Evolutionary conservation across 169 alveolate genomes (phyloP).

Genomic region (Perkinsus olseni): DNA sequence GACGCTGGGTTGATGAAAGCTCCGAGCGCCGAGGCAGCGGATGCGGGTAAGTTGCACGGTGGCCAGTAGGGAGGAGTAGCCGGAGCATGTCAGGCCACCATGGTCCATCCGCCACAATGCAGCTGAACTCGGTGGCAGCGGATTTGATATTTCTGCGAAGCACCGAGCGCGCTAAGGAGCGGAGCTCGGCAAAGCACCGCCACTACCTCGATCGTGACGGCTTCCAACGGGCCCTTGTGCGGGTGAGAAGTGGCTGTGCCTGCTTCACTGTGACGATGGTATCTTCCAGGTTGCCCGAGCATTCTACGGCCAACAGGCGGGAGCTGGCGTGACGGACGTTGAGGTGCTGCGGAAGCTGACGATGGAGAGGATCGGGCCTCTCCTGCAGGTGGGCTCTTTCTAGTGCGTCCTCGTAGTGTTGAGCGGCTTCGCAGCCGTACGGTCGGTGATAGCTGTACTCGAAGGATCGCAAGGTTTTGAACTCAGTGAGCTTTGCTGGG

Average conservation of each 20-base stretch:
- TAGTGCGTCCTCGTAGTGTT: too few species aligned
- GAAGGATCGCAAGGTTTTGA: too few species aligned
- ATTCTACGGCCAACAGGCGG: not conserved
- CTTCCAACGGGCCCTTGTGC: not conserved
- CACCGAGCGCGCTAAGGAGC: not conserved
- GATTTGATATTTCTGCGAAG: not conserved
- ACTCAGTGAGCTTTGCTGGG: too few species aligned
- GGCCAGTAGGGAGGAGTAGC: too few species aligned
- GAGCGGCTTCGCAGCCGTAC: too few species aligned
- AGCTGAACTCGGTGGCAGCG: not conserved
- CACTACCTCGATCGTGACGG: not conserved
- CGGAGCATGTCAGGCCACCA: not conserved
- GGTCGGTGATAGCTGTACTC: too few species aligned
- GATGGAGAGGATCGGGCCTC: not conserved
- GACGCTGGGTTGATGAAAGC: not conserved
- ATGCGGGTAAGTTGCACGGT: too few species aligned
- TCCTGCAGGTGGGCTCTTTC: not conserved
- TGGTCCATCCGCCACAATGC: not conserved
- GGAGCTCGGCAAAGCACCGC: not conserved
- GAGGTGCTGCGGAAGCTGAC: not conserved
- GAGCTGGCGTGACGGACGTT: not conserved
- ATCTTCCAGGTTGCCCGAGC: not conserved
- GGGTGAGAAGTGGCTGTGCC: not conserved
- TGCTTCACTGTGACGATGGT: too few species aligned
- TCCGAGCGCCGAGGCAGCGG: not conserved